These are phyloP conservation scores for Fraxinus sp. DNA, from an alignment of 305 asterid genomes.

Conservation along the genomic window DNA sequence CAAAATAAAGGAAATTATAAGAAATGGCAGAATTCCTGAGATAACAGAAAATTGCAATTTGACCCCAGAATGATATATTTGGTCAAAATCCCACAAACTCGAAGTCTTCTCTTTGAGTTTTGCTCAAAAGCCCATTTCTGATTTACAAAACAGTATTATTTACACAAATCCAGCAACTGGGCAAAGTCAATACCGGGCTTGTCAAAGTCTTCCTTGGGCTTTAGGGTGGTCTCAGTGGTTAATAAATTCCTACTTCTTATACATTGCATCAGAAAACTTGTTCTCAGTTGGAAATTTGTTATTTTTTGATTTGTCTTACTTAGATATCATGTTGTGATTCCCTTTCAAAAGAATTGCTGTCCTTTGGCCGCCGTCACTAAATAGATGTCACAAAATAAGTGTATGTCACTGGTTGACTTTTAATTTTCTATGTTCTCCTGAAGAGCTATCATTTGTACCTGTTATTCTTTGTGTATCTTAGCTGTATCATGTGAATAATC, in stretches of 20 bases:
- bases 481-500: slow-evolving; percentile 6
- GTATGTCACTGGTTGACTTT: background rate
- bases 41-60: background rate
- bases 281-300: background rate
- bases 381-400: background rate
- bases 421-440: background rate
- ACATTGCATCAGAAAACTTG: background rate
- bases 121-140: background rate
- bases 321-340: background rate
- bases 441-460: background rate
- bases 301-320: background rate
- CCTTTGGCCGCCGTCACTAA: background rate
- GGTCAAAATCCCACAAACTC: background rate
- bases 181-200: background rate
- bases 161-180: background rate
- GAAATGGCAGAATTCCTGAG: background rate
- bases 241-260: background rate
- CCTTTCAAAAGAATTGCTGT: background rate
- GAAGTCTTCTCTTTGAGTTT: background rate
- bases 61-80: background rate
- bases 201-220: background rate
- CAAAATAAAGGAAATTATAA: background rate
- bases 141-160: background rate
- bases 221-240: background rate
- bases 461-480: background rate